A percentile compares a stretch with the other conserved stretches of the same genome.
Conservation (phyloP, 1,284 basidiomycete genomes). For the Tilletiopsis washingtonensis region DNA sequence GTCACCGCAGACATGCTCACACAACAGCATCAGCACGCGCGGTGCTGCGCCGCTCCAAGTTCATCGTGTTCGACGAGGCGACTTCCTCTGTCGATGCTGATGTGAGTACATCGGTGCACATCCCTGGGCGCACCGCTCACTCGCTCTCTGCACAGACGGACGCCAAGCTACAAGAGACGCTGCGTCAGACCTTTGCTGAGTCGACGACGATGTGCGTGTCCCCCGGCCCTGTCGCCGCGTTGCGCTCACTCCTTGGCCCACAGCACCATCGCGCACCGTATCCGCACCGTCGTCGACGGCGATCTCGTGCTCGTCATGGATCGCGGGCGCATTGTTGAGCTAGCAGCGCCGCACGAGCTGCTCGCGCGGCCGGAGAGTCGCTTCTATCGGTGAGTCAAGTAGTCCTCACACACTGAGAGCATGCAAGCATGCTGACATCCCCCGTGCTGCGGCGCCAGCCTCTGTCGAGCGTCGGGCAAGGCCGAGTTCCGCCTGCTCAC, state of each 20-base stretch:
- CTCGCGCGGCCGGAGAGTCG: not conserved
- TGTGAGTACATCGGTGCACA: too few relatives aligned
- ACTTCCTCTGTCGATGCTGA: conserved; percentile 39
- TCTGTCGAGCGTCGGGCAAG: not conserved
- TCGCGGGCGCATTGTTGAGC: not conserved
- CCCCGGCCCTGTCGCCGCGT: too few relatives aligned
- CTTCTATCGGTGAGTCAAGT: not conserved
- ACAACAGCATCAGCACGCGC: too few relatives aligned
- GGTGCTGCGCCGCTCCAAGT: conserved; percentile 26
- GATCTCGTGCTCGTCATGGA: conserved; percentile 52
- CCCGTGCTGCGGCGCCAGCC: not conserved
- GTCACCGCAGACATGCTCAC: too few relatives aligned
- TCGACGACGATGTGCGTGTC: conserved; percentile 73
- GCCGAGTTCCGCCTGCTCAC: not conserved
- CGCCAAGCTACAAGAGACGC: conserved; percentile 61
- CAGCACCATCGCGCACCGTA: conserved; percentile 68
- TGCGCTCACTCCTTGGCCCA: too few relatives aligned
- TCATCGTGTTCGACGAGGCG: conserved; percentile 46
- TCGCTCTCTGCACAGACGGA: too few relatives aligned
- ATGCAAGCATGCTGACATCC: not conserved
- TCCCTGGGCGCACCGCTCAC: too few relatives aligned
- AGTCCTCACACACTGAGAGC: not conserved
- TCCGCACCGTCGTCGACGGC: conserved; percentile 48
- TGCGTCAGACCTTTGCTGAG: conserved; percentile 67
- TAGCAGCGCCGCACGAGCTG: not conserved